Percentiles rank a stretch among this genome's conserved stretches.
Conservation (phyloP, 2,329 filamentous ascomycete genomes). For the Diplodia scrobiculata region DNA sequence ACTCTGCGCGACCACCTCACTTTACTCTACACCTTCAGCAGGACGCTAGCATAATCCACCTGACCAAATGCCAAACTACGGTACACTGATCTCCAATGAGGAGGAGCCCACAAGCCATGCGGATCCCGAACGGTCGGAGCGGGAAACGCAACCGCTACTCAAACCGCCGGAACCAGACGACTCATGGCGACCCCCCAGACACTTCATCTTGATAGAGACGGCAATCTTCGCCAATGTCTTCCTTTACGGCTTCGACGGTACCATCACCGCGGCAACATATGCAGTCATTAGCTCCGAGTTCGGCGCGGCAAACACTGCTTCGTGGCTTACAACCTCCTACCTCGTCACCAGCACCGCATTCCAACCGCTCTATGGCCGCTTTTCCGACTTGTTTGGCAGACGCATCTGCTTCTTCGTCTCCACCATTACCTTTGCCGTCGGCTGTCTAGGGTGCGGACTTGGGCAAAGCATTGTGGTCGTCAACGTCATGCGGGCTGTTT, state of each 20-base stretch:
- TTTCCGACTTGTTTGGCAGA: conserved; percentile 47
- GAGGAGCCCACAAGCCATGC: not conserved
- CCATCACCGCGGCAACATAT: conserved; percentile 51
- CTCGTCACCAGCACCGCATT: conserved; percentile 36
- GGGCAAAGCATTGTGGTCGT: conserved; percentile 35
- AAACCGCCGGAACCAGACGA: not conserved
- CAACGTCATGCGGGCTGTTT: conserved; percentile 38
- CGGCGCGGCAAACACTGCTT: conserved; percentile 50
- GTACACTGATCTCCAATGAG: not conserved
- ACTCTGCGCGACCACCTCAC: not conserved
- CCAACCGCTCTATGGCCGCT: conserved; percentile 40
- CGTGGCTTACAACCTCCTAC: conserved; percentile 35
- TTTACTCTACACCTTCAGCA: not conserved
- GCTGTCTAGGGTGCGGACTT: conserved; percentile 40
- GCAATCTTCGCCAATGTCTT: conserved; percentile 68
- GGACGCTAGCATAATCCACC: not conserved
- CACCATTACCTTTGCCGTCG: conserved; percentile 38
- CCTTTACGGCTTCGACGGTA: conserved; percentile 57
- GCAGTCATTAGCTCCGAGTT: conserved; percentile 49
- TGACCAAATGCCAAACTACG: not conserved
- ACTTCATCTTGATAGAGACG: conserved; percentile 35
- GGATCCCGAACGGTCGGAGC: not conserved
- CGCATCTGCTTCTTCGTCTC: conserved; percentile 39
- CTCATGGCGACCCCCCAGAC: conserved; percentile 34
- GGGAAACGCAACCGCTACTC: not conserved